Base-by-base conservation (phyloP, 148 eudicot genomes). In the Rhododendron ovatum region DNA sequence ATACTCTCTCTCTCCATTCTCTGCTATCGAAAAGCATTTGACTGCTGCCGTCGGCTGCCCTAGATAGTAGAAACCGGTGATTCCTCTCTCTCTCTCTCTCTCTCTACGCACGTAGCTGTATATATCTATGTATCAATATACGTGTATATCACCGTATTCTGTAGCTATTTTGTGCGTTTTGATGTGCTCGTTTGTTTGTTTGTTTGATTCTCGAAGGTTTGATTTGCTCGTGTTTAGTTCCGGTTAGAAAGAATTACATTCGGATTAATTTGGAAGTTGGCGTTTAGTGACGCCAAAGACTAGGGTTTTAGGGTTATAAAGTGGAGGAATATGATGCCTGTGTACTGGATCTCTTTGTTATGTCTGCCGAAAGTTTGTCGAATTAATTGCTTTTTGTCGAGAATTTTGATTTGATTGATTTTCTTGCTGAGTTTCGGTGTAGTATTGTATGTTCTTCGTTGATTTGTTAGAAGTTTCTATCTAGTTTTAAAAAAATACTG, bases 11-110 rank as follows among this genome's bases (percentile, higher is more conserved):
- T 35, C 47, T 39, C n/a, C 43, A 2, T 35, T 37, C 11, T 73
- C 24, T 30, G 43, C 41, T 18, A 73, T 73, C 78, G 78, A 0
- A 35, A 30, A 73, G 43, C 78, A 35, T 73, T 73, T 22, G 43
- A 33, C 78, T 30, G 43, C 22, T 18, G 24, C 47, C 78, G 78
- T 75, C 78, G 78, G 78, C 78, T 75, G 78, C 79, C 79, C 48
- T 76, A 76, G 79, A 76, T 76, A 15, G 43, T 67, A 53, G 57
- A 53, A 53, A 76, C 79, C 48, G 26, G 79, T 76, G 11, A 39
- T 41, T 75, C 47, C 9, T 43, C 3, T 75, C 79, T 39, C 47
- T 73, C 3, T 43, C 0, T 37, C 78, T 37, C n/a, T 73, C 77
- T 73, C 77, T 73, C 2, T 47, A 47, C 15, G 15, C 12, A 73